A percentile compares a stretch with the other conserved stretches of the same genome.
Evolutionary conservation across 805 yeast genomes (phyloP).

Genomic region (Suhomyces sp.): DNA sequence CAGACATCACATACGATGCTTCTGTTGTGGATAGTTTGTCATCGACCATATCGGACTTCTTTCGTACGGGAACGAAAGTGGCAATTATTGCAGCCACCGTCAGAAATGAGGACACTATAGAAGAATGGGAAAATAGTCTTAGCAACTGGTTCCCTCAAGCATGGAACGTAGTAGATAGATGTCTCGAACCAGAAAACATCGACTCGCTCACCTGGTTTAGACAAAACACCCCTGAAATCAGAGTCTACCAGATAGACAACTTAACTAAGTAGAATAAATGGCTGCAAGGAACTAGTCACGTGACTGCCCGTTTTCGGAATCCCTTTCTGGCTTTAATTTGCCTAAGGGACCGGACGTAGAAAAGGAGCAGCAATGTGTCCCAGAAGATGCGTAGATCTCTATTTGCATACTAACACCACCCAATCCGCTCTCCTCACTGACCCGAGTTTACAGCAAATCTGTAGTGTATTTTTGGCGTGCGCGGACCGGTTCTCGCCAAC

Average conservation of each 20-base stretch:
- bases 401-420: background rate
- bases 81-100: slow-evolving; percentile 71
- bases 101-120: slow-evolving; percentile 47
- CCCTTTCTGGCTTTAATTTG: background rate
- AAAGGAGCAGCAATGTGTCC: background rate
- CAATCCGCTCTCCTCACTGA: background rate
- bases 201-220: slow-evolving; percentile 20
- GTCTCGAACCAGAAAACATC: slow-evolving; percentile 10
- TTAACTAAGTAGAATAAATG: background rate
- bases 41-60: slow-evolving; percentile 42
- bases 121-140: slow-evolving; percentile 30
- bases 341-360: background rate
- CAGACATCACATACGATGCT: slow-evolving; percentile 86
- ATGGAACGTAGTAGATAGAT: slow-evolving; percentile 17
- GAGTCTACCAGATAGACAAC: slow-evolving; percentile 19
- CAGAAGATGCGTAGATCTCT: background rate
- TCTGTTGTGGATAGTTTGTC: slow-evolving; percentile 54
- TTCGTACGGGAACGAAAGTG: slow-evolving; percentile 22
- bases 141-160: slow-evolving; percentile 13
- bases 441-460: background rate
- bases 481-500: background rate
- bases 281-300: background rate
- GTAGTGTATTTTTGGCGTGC: background rate
- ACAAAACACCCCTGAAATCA: slow-evolving; percentile 24
- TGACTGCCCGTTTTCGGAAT: background rate